Conservation (phyloP, 2,329 filamentous ascomycete species). For the Lecanicillium sp. region DNA sequence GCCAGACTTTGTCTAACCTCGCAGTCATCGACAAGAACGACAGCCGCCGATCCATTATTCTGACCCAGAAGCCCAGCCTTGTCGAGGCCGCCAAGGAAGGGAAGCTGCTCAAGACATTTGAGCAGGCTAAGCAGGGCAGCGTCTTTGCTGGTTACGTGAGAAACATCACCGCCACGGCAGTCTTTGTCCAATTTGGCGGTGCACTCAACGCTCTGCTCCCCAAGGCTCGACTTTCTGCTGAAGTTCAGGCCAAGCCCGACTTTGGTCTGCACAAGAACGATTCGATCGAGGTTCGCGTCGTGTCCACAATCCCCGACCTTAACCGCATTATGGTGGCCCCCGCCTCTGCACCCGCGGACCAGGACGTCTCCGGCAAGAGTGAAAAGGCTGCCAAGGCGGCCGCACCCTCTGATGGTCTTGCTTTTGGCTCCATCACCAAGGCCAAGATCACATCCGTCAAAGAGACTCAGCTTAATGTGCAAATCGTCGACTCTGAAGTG, state of each 20-base stretch:
- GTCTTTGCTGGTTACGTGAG: conserved; percentile 73
- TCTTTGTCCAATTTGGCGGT: conserved; percentile 85
- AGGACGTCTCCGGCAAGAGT: conserved; percentile 34
- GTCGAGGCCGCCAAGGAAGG: conserved; percentile 67
- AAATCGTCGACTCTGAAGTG: conserved; percentile 64
- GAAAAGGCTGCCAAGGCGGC: conserved; percentile 26
- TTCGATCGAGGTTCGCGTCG: conserved; percentile 65
- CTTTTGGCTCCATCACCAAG: conserved; percentile 65
- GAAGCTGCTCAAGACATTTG: conserved; percentile 65
- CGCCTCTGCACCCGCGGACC: conserved; percentile 41
- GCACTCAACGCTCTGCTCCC: conserved; percentile 73
- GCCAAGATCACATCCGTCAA: conserved; percentile 80
- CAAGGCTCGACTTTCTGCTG: conserved; percentile 69
- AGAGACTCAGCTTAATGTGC: conserved; percentile 86
- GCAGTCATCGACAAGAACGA: conserved; percentile 82
- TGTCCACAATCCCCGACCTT: conserved; percentile 64
- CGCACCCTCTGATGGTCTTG: conserved; percentile 60
- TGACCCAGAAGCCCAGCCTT: conserved; percentile 80
- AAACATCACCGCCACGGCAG: conserved; percentile 72
- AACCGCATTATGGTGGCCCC: conserved; percentile 58
- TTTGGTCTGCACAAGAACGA: conserved; percentile 78
- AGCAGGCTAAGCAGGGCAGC: conserved; percentile 63
- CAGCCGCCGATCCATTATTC: conserved; percentile 64
- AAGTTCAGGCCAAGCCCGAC: conserved; percentile 58
- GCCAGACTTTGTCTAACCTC: conserved; percentile 76